Conservation (phyloP, 495 filamentous ascomycete genomes). For the Xylaria cubensis region DNA sequence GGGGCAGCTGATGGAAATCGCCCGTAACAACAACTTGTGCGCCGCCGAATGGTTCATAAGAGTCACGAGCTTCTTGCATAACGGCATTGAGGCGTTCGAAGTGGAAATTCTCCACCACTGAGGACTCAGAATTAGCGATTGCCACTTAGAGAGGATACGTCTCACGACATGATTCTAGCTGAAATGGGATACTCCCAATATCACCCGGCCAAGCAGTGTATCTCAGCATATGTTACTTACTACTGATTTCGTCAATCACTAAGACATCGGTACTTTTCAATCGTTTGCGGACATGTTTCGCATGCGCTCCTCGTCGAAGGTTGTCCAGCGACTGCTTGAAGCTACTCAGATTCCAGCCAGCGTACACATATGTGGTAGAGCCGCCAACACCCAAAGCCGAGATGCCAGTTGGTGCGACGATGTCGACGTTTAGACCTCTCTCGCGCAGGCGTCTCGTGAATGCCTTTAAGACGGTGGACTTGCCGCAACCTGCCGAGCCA, state of each 20-base stretch:
- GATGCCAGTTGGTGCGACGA: conserved; percentile 64
- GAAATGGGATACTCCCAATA: background rate
- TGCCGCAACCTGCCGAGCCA: conserved; percentile 66
- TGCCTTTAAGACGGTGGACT: conserved; percentile 62
- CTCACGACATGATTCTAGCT: background rate
- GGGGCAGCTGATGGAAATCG: conserved; percentile 95
- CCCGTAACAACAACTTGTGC: conserved; percentile 94
- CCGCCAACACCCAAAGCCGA: conserved; percentile 62
- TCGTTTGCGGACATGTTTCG: conserved; percentile 33
- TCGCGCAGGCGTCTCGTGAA: conserved; percentile 48
- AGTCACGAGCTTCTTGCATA: conserved; percentile 54
- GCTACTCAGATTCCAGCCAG: conserved; percentile 56
- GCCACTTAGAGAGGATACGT: background rate
- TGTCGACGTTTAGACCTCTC: conserved; percentile 48
- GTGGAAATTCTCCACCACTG: conserved; percentile 60
- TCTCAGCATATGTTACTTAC: conserved; percentile 4
- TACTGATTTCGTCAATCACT: conserved; percentile 56
- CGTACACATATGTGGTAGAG: conserved; percentile 60
- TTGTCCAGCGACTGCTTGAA: conserved; percentile 33
- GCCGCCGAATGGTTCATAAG: conserved; percentile 81
- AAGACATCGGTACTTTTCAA: conserved; percentile 50
- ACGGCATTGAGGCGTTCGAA: conserved; percentile 60
- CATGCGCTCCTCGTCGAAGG: conserved; percentile 16
- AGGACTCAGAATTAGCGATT: background rate
- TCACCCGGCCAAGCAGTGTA: no score